phyloP scores from a whole-genome alignment of 2,329 filamentous ascomycete genomes.

The Albophoma yamanashiensis region DNA sequence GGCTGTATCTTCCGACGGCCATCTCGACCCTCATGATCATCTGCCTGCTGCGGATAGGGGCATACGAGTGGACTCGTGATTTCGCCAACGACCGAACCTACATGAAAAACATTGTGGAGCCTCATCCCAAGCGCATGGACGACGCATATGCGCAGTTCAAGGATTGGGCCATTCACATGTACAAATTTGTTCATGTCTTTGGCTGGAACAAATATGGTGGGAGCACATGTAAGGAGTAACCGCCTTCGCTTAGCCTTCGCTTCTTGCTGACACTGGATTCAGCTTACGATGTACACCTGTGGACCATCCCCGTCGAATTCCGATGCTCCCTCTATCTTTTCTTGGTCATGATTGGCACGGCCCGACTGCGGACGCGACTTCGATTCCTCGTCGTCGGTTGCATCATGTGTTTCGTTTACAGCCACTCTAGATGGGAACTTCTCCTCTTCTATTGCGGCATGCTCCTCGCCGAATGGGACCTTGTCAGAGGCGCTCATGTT shows the following conservation, averaged over 20 bases:
- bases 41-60: slow-evolving; percentile 30
- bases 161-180: slow-evolving; percentile 38
- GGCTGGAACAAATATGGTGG: slow-evolving; percentile 37
- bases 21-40: slow-evolving; percentile 39
- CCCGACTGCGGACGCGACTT: slow-evolving; percentile 29
- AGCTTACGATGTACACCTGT: slow-evolving; percentile 47
- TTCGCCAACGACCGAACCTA: slow-evolving; percentile 32
- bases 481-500: slow-evolving; percentile 35
- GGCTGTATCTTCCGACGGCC: slow-evolving; percentile 39
- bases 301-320: slow-evolving; percentile 54
- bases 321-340: slow-evolving; percentile 48
- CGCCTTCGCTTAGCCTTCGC: neutral
- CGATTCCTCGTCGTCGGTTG: slow-evolving; percentile 30
- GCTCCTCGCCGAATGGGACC: slow-evolving; percentile 43
- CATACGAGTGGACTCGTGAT: slow-evolving; percentile 36
- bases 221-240: slow-evolving; percentile 25
- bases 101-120: slow-evolving; percentile 38
- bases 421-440: slow-evolving; percentile 42
- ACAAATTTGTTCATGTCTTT: slow-evolving; percentile 39
- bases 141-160: slow-evolving; percentile 27
- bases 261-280: slow-evolving; percentile 8
- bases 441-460: slow-evolving; percentile 44
- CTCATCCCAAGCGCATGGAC: slow-evolving; percentile 29
- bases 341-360: slow-evolving; percentile 37
- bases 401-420: slow-evolving; percentile 33